Evolutionary conservation across 306 rosid species (phyloP), one percentile per base, ranked within the genome.

Genomic region (Vicia sativa): DNA sequence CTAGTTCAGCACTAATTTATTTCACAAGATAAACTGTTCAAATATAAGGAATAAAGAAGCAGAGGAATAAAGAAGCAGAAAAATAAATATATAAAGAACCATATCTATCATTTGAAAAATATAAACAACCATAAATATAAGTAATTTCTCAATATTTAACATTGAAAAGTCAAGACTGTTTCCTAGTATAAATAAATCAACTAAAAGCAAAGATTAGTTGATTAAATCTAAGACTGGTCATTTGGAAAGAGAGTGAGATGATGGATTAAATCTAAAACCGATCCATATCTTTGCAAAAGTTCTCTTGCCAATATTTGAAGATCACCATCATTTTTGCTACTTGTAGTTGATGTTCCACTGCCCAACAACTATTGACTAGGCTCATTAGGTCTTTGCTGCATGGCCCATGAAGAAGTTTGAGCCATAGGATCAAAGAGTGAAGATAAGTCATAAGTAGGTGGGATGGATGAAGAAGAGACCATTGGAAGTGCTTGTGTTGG

Each of bases 261-360:
- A 77, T 1, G 87, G 25, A 15, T 72, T 64, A 43, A n/a, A n/a
- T n/a, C n/a, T n/a, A n/a, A n/a, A n/a, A n/a, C n/a, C n/a, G 91
- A 64, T 12, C 83, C 85, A 29, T 83, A 84, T 70, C 91, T 81
- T 28, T 77, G 82, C 54, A 87, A 79, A 52, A 90, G 83, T 28
- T 87, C 96, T 8, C 85, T 80, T 13, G 91, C 96, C 83, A 92
- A 82, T 13, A 85, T 77, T 18, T 92, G 93, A 70, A 89, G 91
- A 62, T 90, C 95, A 1, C 92, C 82, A 21, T 84, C 80, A 0
- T 54, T 60, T 2, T 65, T 37, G 4, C 37, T 62, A 7, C 45
- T 9, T 1, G 76, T 13, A 21, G 23, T 21, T 26, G 82, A 64
- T 6, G 81, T 5, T 16, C 78, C 79, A 11, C 76, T 23, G 9